Evolutionary conservation across 2,329 filamentous ascomycete genomes (phyloP).

Genomic region (Didymella keratinophila): DNA sequence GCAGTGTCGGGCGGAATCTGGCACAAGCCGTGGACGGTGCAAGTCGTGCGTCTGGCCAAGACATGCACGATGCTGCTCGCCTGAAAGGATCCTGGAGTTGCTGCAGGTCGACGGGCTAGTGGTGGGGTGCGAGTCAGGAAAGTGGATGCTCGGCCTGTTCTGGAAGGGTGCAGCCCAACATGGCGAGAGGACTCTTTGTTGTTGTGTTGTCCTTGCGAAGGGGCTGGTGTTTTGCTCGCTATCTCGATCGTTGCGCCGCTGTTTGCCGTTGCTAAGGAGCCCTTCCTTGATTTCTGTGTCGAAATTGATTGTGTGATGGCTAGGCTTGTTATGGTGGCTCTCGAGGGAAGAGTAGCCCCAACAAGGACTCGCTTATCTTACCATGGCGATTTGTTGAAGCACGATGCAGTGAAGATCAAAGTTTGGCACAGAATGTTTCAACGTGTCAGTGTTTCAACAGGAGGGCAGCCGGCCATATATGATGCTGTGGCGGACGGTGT

Average conservation of each 20-base stretch:
- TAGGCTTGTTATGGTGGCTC: constrained; percentile 8
- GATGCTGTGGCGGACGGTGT: constrained; percentile 24
- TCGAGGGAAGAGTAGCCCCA: background rate
- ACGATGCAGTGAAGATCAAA: constrained; percentile 9
- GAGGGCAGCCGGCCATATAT: constrained; percentile 19
- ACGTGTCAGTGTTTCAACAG: constrained; percentile 14
- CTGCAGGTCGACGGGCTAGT: constrained; percentile 12
- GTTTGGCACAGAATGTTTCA: constrained; percentile 8
- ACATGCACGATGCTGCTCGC: constrained; percentile 22
- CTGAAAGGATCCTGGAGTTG: constrained; percentile 14
- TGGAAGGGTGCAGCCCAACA: constrained; percentile 25
- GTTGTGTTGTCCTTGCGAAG: constrained; percentile 9
- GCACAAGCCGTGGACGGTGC: constrained; percentile 18
- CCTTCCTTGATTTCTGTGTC: constrained; percentile 14
- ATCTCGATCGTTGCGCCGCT: constrained; percentile 5
- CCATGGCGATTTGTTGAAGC: constrained; percentile 5
- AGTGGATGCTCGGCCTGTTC: constrained; percentile 24
- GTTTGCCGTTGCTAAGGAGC: constrained; percentile 11
- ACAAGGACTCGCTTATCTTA: constrained; percentile 12
- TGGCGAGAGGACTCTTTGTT: constrained; percentile 12
- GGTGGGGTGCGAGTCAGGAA: constrained; percentile 18
- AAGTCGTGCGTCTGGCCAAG: constrained; percentile 23
- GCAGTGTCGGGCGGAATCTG: constrained; percentile 18
- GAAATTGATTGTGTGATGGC: constrained; percentile 6
- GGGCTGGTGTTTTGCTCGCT: constrained; percentile 6